A percentile compares a stretch with the other conserved stretches of the same genome.
Conservation (phyloP, 2,329 filamentous ascomycete species). For the Thielaviopsis euricoi region DNA sequence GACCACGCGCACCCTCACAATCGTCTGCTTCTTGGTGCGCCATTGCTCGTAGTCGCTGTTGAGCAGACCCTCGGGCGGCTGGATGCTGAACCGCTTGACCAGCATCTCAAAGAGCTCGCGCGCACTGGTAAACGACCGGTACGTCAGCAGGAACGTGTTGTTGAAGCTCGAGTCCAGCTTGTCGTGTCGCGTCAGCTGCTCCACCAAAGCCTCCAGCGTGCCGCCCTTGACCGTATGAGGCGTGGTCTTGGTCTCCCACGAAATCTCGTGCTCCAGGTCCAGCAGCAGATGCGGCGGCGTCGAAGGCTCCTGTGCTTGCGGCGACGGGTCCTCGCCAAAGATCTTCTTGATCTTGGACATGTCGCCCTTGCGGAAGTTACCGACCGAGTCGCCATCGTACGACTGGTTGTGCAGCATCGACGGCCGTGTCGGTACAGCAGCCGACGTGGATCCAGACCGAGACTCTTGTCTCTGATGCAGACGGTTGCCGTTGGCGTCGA, state of each 20-base stretch:
- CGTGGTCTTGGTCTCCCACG: conserved; percentile 70
- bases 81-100: conserved; percentile 79
- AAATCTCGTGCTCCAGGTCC: conserved; percentile 76
- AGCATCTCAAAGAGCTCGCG: conserved; percentile 84
- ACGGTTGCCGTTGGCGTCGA: conserved; percentile 35
- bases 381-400: conserved; percentile 43
- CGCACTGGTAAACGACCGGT: conserved; percentile 84
- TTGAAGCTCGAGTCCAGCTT: conserved; percentile 92
- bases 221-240: conserved; percentile 72
- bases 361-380: conserved; percentile 41
- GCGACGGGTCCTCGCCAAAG: conserved; percentile 46
- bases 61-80: conserved; percentile 69
- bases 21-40: conserved; percentile 89
- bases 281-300: conserved; percentile 70
- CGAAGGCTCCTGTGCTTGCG: conserved; percentile 48
- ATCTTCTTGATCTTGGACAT: conserved; percentile 50
- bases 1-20: conserved; percentile 87
- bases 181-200: conserved; percentile 90
- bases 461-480: conserved; percentile 42
- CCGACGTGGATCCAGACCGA: conserved; percentile 17
- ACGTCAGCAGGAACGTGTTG: conserved; percentile 93
- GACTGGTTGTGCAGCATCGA: conserved; percentile 40
- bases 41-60: conserved; percentile 67
- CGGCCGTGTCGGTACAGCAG: conserved; percentile 24
- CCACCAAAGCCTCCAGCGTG: conserved; percentile 73